A percentile compares a stretch with the other conserved stretches of the same genome.
Conservation (phyloP, 495 filamentous ascomycete genomes). For the Venustampulla echinocandica region DNA sequence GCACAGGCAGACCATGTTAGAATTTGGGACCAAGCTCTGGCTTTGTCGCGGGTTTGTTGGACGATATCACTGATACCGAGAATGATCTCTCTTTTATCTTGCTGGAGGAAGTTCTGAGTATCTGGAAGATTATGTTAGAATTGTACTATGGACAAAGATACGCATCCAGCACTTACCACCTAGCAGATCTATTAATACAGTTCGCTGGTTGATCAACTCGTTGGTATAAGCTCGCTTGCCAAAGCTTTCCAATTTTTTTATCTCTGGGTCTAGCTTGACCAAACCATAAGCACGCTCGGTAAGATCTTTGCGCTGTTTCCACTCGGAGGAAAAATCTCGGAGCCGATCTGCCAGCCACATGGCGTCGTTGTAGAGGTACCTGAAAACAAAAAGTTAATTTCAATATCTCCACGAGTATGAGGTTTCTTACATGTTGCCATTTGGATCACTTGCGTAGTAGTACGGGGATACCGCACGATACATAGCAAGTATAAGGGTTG, state of each 20-base stretch:
- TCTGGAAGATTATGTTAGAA: slow-evolving; percentile 18
- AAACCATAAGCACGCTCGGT: slow-evolving; percentile 38
- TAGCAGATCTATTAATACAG: slow-evolving; percentile 73
- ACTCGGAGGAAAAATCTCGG: slow-evolving; percentile 46
- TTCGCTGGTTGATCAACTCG: slow-evolving; percentile 81
- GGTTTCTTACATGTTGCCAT: slow-evolving; percentile 61
- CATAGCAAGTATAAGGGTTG: slow-evolving; percentile 78
- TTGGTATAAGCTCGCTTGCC: slow-evolving; percentile 76
- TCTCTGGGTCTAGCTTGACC: slow-evolving; percentile 58
- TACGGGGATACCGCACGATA: slow-evolving; percentile 80
- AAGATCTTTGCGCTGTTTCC: slow-evolving; percentile 36
- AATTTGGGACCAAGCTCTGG: slow-evolving; percentile 68
- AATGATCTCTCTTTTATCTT: slow-evolving; percentile 43
- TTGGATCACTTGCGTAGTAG: slow-evolving; percentile 58
- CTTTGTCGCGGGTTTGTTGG: slow-evolving; percentile 57
- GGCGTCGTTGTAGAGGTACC: slow-evolving; percentile 88
- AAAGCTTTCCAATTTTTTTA: slow-evolving; percentile 64
- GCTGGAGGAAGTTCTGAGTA: slow-evolving; percentile 40
- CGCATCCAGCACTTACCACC: slow-evolving; percentile 63
- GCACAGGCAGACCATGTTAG: slow-evolving; percentile 73
- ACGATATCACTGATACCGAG: slow-evolving; percentile 63
- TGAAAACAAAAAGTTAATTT: slow-evolving; percentile 18
- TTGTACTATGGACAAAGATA: slow-evolving; percentile 1
- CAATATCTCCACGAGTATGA: not conserved
- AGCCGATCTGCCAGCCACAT: slow-evolving; percentile 67